Base-by-base conservation (phyloP, 2,329 filamentous ascomycete species). In the Xylaria digitata region DNA sequence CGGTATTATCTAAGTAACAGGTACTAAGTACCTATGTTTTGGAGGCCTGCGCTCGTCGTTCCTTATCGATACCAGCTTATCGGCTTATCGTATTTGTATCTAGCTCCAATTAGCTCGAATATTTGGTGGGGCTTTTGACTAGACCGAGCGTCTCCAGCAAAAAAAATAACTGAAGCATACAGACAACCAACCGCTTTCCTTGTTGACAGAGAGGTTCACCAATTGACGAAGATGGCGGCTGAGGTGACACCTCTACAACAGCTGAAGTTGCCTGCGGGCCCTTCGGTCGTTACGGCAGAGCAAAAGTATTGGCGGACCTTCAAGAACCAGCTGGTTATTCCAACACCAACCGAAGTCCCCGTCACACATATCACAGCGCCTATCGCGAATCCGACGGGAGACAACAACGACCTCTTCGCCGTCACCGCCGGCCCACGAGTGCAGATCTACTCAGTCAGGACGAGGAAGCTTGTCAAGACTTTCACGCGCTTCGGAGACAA, bases 271-370 rank as follows among this genome's bases (percentile, higher is more conserved):
- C 90, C 95, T 64, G 87, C 92, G 70, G 92, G 93, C 57, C 94
- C 94, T 64, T 90, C 91, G 46, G 91, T 93, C 61, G 82, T 95
- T 54, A 97, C 95, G 6, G 90, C 94, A 37, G 96, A 99, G 83
- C 94, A 98, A 82, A 88, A 90, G 72, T 98, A 98, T 85, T 99
- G 96, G 96, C 92, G 91, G 77, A 91, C 92, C 13, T 99, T 99
- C 84, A 94, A 93, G 82, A 96, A 94, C 73, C 92, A 94, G 72
- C 89, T 97, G 65, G 89, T 95, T 68, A 90, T 98, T 69, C 92
- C 96, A 52, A 97, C 95, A 70, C 94, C 94, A 71, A 93, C 96
- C 71, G 92, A 93, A 77, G 94, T 92, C 78, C 92, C 93, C 52
- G 89, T 99, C 75, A 97, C 94, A 40, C 90, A 96, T 79, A 97